Evolutionary conservation across 2,329 filamentous ascomycete species (phyloP).

Genomic region (Cercospora sp.): DNA sequence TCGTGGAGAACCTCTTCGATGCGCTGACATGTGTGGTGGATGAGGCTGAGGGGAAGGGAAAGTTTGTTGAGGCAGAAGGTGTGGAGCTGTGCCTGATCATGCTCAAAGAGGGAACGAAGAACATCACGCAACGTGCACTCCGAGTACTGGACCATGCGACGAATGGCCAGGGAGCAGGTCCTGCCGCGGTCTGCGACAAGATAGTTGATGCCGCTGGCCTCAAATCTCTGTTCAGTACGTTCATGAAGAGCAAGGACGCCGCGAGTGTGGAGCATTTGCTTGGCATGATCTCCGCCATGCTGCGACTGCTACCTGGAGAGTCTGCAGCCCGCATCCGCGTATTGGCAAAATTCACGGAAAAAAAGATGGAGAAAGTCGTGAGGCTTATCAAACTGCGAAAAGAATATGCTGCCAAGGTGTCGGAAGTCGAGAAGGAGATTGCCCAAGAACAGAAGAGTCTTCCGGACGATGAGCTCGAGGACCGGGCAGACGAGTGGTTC

Average conservation of each 20-base stretch:
- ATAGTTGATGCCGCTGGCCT: slow-evolving; percentile 82
- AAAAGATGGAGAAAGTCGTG: slow-evolving; percentile 80
- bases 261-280: slow-evolving; percentile 76
- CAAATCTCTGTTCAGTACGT: slow-evolving; percentile 80
- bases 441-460: slow-evolving; percentile 57
- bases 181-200: slow-evolving; percentile 65
- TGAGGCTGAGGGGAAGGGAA: slow-evolving; percentile 70
- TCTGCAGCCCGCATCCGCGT: slow-evolving; percentile 77
- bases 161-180: slow-evolving; percentile 52
- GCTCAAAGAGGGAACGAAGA: slow-evolving; percentile 83
- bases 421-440: slow-evolving; percentile 64
- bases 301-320: slow-evolving; percentile 75
- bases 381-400: slow-evolving; percentile 70
- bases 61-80: slow-evolving; percentile 86
- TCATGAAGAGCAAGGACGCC: slow-evolving; percentile 76
- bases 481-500: slow-evolving; percentile 69
- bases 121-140: slow-evolving; percentile 71
- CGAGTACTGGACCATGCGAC: slow-evolving; percentile 82
- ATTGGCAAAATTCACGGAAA: slow-evolving; percentile 93
- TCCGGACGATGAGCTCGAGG: slow-evolving; percentile 60
- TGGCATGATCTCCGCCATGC: slow-evolving; percentile 78
- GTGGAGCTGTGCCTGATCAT: slow-evolving; percentile 90
- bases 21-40: slow-evolving; percentile 78
- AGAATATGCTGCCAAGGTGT: slow-evolving; percentile 66
- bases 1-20: slow-evolving; percentile 91